Base-by-base conservation (phyloP, 2,329 filamentous ascomycete genomes). In the Penicillium sp. region DNA sequence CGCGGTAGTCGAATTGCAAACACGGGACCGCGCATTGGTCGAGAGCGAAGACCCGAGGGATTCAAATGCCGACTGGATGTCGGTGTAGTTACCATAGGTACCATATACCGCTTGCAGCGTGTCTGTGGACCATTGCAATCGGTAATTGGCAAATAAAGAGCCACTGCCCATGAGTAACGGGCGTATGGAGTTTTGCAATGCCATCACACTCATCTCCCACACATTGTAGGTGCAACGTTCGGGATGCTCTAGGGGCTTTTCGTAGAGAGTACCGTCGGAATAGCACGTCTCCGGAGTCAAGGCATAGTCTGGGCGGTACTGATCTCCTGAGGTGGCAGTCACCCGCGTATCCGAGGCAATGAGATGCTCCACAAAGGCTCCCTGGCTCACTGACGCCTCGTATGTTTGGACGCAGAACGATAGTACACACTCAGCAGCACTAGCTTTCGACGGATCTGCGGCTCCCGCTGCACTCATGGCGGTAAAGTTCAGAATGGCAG, bases 321-420 rank as follows among this genome's bases (percentile, higher is more conserved):
- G 11, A 3, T 11, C 5, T 5, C n/a, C 18, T 3, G 50, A 35
- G 6, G 55, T 52, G 18, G 29, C 32, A 24, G 59, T 61, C 9
- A 53, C 47, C 6, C 41, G 39, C 4, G 45, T 51, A 9, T 45
- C 46, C 6, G 53, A 49, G 3, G 50, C 45, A 2, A 51, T 43
- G 11, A 47, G n/a, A 0, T 29, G 53, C 41, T 61, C 61, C 1
- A 43, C 51, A 41, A 56, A 56, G 33, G 34, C 33, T 7, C 58
- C 60, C 1, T 49, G 43, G 5, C 45, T 41, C 1, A 63, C 55
- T 5, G 36, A 37, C 5, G 57, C 47, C 13, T 57, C 39, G 44
- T 58, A 61, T 1, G 58, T 59, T 5, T 56, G 32, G 24, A 63
- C 49, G 42, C 59, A 62, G 37, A 61, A 59, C 35, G 55, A 62